Evolutionary conservation across 441 rosid species (phyloP).

Genomic region (Erodium moschatum): DNA sequence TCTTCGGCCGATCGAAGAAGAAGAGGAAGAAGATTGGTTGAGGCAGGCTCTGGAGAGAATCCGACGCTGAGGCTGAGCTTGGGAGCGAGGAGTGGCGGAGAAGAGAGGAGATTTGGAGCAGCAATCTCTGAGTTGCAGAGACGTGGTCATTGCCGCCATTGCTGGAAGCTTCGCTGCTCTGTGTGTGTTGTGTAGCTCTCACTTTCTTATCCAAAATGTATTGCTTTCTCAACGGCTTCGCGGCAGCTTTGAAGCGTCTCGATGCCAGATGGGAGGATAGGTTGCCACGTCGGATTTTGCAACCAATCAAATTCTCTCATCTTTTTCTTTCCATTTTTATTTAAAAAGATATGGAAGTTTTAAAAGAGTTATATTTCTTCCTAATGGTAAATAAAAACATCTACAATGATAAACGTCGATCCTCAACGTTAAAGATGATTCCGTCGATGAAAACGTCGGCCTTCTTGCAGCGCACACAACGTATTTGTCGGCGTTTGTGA

Average conservation of each 20-base stretch:
- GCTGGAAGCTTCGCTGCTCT: too few species aligned
- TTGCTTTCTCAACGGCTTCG: constrained; percentile 1
- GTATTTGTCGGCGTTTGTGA: too few species aligned
- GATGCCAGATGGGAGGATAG: not conserved
- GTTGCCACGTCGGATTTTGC: not conserved
- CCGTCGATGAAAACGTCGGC: too few species aligned
- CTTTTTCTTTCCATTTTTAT: not conserved
- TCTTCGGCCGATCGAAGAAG: not conserved
- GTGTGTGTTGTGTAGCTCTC: too few species aligned
- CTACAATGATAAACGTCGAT: too few species aligned
- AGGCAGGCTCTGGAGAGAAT: not conserved
- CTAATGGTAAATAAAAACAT: too few species aligned
- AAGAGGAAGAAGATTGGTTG: not conserved
- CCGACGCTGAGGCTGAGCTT: constrained; percentile 1
- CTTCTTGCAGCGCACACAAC: too few species aligned
- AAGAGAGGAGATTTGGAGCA: not conserved
- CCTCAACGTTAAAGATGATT: too few species aligned
- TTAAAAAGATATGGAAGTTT: too few species aligned
- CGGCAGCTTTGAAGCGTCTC: constrained; percentile 2
- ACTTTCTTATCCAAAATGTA: not conserved
- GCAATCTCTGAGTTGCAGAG: not conserved
- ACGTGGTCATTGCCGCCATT: constrained; percentile 1
- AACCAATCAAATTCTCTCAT: not conserved
- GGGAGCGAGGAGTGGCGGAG: not conserved
- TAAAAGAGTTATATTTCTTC: too few species aligned